Percentiles rank a stretch among this genome's conserved stretches.
Conservation (phyloP, 208 protist species). For the Acanthamoeba royreba region DNA sequence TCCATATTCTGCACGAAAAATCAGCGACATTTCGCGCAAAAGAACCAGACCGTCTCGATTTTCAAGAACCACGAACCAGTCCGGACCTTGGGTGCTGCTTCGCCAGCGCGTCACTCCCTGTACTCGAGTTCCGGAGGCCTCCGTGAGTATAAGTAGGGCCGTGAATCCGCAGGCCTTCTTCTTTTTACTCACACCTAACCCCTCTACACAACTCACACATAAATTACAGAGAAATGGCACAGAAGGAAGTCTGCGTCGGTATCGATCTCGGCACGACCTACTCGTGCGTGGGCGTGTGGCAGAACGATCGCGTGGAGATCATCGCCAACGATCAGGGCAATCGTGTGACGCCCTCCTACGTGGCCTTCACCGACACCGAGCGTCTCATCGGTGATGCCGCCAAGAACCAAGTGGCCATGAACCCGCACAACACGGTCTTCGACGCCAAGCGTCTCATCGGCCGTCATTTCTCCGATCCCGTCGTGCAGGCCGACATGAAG, state of each 20-base stretch:
- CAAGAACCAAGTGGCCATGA: conserved; percentile 85
- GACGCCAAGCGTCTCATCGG: conserved; percentile 88
- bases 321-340: conserved; percentile 94
- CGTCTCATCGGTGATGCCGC: conserved; percentile 82
- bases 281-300: conserved; percentile 95
- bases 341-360: conserved; percentile 97
- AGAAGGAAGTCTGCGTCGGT: conserved; percentile 70
- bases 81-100: too few relatives aligned
- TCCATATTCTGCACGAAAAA: too few relatives aligned
- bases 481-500: conserved; percentile 81
- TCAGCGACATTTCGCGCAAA: too few relatives aligned
- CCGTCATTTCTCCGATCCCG: conserved; percentile 68
- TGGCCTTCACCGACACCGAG: conserved; percentile 96
- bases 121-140: too few relatives aligned
- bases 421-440: conserved; percentile 88
- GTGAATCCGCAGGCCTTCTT: too few relatives aligned
- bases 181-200: neutral
- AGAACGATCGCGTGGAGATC: conserved; percentile 78
- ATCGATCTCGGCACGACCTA: conserved; percentile 87
- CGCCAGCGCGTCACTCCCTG: too few relatives aligned
- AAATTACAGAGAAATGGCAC: neutral
- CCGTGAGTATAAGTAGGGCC: too few relatives aligned
- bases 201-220: conserved; percentile 3
- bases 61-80: too few relatives aligned
- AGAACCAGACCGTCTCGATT: too few relatives aligned